A percentile compares a stretch with the other conserved stretches of the same genome.
These are phyloP conservation scores for Phytophthora cryptogea DNA, from an alignment of 352 stramenopile genomes.

Conservation along the genomic window DNA sequence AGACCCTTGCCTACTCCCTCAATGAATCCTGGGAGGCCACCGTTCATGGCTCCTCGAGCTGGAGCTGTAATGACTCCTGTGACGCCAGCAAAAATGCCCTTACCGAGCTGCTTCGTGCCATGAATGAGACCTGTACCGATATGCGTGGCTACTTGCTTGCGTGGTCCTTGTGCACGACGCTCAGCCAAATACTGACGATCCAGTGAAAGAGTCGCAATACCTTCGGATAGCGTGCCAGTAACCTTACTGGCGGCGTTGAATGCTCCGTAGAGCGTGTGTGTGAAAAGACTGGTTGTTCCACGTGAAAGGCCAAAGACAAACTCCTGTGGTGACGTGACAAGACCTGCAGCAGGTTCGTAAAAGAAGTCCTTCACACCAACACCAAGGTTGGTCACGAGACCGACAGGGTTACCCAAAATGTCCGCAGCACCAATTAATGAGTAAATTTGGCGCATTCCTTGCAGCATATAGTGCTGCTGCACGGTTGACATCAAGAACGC, in stretches of 20 bases:
- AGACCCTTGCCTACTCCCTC: constrained; percentile 89
- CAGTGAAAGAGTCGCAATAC: constrained; percentile 89
- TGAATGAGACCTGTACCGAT: constrained; percentile 85
- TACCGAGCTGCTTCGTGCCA: constrained; percentile 90
- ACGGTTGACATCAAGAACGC: constrained; percentile 74
- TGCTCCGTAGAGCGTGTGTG: constrained; percentile 91
- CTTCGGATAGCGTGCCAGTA: constrained; percentile 91
- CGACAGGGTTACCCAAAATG: constrained; percentile 90
- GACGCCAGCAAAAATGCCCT: constrained; percentile 90
- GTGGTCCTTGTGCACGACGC: constrained; percentile 68
- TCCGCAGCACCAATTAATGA: constrained; percentile 87
- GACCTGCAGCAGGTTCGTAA: constrained; percentile 90
- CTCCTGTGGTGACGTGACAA: constrained; percentile 86
- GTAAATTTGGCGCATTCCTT: constrained; percentile 83
- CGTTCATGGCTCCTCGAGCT: constrained; percentile 87
- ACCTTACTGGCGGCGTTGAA: constrained; percentile 95
- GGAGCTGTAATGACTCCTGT: constrained; percentile 92
- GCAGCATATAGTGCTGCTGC: constrained; percentile 83
- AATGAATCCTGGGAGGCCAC: constrained; percentile 89
- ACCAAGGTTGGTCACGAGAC: constrained; percentile 87
- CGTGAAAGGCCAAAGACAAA: constrained; percentile 89
- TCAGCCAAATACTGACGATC: constrained; percentile 89
- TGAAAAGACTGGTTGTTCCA: constrained; percentile 89
- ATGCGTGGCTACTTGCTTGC: constrained; percentile 84
- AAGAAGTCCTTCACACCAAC: constrained; percentile 94